Base-by-base conservation (phyloP, 345 rosid genomes). In the Mangifera indica region DNA sequence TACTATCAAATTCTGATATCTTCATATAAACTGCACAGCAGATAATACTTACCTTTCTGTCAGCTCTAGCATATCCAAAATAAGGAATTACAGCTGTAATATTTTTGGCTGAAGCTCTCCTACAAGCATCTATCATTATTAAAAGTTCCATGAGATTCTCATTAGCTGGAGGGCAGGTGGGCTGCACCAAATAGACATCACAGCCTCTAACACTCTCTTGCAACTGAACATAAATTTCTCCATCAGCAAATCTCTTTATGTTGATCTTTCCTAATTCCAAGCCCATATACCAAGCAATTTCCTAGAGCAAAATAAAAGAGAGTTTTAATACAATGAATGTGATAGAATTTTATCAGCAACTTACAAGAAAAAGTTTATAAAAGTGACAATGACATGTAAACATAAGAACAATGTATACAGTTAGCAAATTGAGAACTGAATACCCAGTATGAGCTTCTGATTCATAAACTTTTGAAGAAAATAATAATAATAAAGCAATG, bases 101-200 rank as follows among this genome's bases (percentile, higher is more conserved):
- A 76, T 75, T 94, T 77, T 94, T 94, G 71, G 97, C 98, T 0
- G 98, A 94, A 0, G 98, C 98, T 80, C 98, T 83, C 17, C 97
- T 86, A 80, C 97, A 94, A 56, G 98, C 98, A 84, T 94, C 98
- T 57, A 94, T 72, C 97, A 94, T 94, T 60, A 94, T 80, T 63
- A 94, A 84, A 68, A 94, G 97, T 82, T 94, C 98, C 98, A 94
- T 92, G 56, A 94, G 97, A 76, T 94, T 92, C 82, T 94, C 98
- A 71, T 92, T 94, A 11, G 98, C 95, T 3, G 98, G 98, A 68
- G 98, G 95, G 44, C 97, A 91, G n/a, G 98, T 90, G 59, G 98
- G 95, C 75, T 94, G 98, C 74, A 94, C 91, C 59, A 94, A 82
- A 77, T 76, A 94, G 59, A 94, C 98, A 55, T 92, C 97, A 61